Base-by-base conservation (phyloP, 192 early-diverging fungal species). In the Umbelopsis ramanniana region DNA sequence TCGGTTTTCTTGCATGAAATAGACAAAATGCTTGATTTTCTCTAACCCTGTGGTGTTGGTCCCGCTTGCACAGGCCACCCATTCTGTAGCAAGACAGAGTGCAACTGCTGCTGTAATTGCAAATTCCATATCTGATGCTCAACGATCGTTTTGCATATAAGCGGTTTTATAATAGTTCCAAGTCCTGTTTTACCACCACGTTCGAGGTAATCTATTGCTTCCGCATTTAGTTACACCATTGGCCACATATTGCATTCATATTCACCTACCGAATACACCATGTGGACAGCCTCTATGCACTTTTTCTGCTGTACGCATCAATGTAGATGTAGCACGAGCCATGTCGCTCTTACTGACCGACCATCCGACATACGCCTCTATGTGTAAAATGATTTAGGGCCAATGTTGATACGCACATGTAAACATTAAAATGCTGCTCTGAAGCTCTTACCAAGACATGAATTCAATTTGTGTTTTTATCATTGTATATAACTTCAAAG, bases 1-100 rank as follows among this genome's bases (percentile, higher is more conserved):
- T 14, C 69, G 52, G 26, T 71, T 75, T 52, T 71, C 74, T 47
- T 75, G 74, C 74, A 75, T 75, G 35, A 75, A 75, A 29, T 70
- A 75, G 4, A 75, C 69, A 63, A 75, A 47, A 35, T 75, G 50
- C 15, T 75, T 70, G 69, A 75, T 75, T 10, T 75, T 75, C 50
- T 75, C 74, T 17, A 75, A 47, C 12, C 74, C 74, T 5, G 73
- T 63, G 57, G 29, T 37, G 17, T 63, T 63, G 14, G 57, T 35
- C 4, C 15, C 26, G 2, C 29, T 12, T 14, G 26, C 12, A 3
- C 12, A 14, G 15, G 5, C 57, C 7, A 35, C 19, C 11, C 12
- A 35, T 37, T 29, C 33, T 37, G 26, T 17, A 0, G 29, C 57
- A 37, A 63, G 15, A 19, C 26, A 37, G 10, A 63, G 2, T 29